Conservation (phyloP, 78 protist genomes). For the Dictyostelium intermedium region DNA sequence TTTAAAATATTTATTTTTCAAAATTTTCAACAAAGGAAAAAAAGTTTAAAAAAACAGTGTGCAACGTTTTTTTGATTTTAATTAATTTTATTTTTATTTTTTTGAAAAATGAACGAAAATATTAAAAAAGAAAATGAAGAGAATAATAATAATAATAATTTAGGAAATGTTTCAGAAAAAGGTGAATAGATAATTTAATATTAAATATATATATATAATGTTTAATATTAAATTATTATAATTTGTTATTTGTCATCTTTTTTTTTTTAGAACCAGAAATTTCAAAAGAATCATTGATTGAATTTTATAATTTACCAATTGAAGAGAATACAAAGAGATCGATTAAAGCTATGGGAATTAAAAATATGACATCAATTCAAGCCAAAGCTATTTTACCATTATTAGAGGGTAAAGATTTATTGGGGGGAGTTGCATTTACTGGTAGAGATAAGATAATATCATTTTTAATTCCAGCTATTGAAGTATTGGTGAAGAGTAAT, state of each 20-base stretch:
- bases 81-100: no score
- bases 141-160: neutral
- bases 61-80: no score
- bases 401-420: slow-evolving; percentile 94
- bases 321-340: slow-evolving; percentile 79
- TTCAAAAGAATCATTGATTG: slow-evolving; percentile 7
- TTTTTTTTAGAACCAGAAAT: slow-evolving; percentile 44
- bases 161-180: slow-evolving; percentile 13
- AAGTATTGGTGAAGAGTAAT: slow-evolving; percentile 81
- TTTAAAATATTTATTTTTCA: no score
- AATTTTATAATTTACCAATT: slow-evolving; percentile 76
- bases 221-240: no score
- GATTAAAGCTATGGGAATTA: slow-evolving; percentile 87
- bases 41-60: no score
- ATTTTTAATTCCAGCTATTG: slow-evolving; percentile 97
- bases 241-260: no score
- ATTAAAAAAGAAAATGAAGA: neutral
- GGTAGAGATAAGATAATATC: slow-evolving; percentile 98
- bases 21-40: no score
- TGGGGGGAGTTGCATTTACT: slow-evolving; percentile 97
- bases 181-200: neutral
- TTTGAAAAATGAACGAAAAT: no score
- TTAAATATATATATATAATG: neutral
- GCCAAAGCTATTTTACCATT: slow-evolving; percentile 91
- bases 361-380: slow-evolving; percentile 96